These are phyloP conservation scores for Colletotrichum limetticola DNA, from an alignment of 2,329 filamentous ascomycete genomes.

Conservation along the genomic window DNA sequence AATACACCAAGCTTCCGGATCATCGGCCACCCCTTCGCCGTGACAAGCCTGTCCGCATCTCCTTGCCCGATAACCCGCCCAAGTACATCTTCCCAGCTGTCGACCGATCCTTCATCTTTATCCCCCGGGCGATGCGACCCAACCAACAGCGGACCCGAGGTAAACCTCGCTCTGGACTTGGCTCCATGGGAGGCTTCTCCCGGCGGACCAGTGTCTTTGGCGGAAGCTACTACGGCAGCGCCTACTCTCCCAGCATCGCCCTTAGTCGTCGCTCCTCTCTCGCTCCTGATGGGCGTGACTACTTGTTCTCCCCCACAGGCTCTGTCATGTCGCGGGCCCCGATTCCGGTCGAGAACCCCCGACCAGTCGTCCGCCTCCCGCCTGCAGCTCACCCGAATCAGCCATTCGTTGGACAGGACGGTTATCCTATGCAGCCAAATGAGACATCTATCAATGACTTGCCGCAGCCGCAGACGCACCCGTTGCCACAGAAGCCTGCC, in stretches of 20 bases:
- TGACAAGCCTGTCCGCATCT: conserved; percentile 96
- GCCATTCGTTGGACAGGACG: conserved; percentile 33
- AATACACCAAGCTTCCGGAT: conserved; percentile 93
- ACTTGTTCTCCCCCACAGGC: conserved; percentile 81
- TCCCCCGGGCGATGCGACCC: conserved; percentile 90
- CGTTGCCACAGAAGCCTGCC: conserved; percentile 67
- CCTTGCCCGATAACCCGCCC: conserved; percentile 80
- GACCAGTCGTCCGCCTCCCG: conserved; percentile 86
- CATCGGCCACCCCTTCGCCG: conserved; percentile 93
- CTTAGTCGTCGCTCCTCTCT: conserved; percentile 90
- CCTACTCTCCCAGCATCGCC: conserved; percentile 87
- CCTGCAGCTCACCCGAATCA: conserved; percentile 59
- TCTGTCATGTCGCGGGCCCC: conserved; percentile 79
- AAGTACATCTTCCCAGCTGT: conserved; percentile 91
- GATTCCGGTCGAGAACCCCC: conserved; percentile 67
- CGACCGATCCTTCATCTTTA: conserved; percentile 97
- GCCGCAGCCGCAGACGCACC: conserved; percentile 67
- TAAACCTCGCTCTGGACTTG: conserved; percentile 78
- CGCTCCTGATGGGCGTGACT: conserved; percentile 73
- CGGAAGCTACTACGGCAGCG: conserved; percentile 75
- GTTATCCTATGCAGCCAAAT: conserved; percentile 27
- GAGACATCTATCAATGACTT: conserved; percentile 61
- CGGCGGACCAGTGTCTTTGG: conserved; percentile 87
- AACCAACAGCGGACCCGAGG: conserved; percentile 87
- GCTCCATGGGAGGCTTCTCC: conserved; percentile 73